Percentiles rank a stretch among this genome's conserved stretches.
These are phyloP conservation scores for Beauveria bassiana DNA, from an alignment of 2,329 filamentous ascomycete genomes.

Conservation along the genomic window DNA sequence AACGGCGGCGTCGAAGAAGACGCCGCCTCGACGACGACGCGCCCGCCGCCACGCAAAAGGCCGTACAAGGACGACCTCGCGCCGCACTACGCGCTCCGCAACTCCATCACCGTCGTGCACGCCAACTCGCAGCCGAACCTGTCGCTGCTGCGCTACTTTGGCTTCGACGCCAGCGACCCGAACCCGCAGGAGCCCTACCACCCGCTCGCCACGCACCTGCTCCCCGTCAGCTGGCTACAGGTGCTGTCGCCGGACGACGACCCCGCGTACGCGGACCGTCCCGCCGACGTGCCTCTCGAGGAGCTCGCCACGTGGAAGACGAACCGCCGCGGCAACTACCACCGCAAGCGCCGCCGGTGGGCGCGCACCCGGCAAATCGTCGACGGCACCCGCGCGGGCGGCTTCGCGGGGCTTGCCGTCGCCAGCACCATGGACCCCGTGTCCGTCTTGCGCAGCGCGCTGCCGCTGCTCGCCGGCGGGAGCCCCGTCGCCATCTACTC, in stretches of 20 bases:
- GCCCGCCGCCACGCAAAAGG: slow-evolving; percentile 18
- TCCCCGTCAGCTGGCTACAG: slow-evolving; percentile 86
- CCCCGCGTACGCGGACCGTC: slow-evolving; percentile 60
- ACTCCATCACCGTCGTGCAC: slow-evolving; percentile 76
- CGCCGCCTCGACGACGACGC: not conserved
- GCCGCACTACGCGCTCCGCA: slow-evolving; percentile 59
- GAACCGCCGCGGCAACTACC: slow-evolving; percentile 75
- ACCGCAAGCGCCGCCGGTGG: slow-evolving; percentile 82
- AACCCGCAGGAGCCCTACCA: slow-evolving; percentile 54
- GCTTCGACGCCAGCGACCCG: slow-evolving; percentile 65
- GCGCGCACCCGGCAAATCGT: slow-evolving; percentile 64
- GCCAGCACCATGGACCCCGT: slow-evolving; percentile 76
- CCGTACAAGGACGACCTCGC: slow-evolving; percentile 42
- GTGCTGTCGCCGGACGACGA: slow-evolving; percentile 72
- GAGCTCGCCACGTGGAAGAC: slow-evolving; percentile 66
- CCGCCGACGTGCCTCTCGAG: slow-evolving; percentile 50
- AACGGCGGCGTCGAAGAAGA: slow-evolving; percentile 12
- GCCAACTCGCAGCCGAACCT: slow-evolving; percentile 81
- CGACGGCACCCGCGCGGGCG: slow-evolving; percentile 64
- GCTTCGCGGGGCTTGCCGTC: slow-evolving; percentile 76
- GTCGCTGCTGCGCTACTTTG: slow-evolving; percentile 80
- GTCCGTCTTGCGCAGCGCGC: slow-evolving; percentile 63
- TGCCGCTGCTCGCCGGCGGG: slow-evolving; percentile 77
- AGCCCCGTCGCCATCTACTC: slow-evolving; percentile 82
- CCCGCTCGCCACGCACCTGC: slow-evolving; percentile 73